Conservation (phyloP, 2,329 filamentous ascomycete genomes). For the Pseudocercospora musae region DNA sequence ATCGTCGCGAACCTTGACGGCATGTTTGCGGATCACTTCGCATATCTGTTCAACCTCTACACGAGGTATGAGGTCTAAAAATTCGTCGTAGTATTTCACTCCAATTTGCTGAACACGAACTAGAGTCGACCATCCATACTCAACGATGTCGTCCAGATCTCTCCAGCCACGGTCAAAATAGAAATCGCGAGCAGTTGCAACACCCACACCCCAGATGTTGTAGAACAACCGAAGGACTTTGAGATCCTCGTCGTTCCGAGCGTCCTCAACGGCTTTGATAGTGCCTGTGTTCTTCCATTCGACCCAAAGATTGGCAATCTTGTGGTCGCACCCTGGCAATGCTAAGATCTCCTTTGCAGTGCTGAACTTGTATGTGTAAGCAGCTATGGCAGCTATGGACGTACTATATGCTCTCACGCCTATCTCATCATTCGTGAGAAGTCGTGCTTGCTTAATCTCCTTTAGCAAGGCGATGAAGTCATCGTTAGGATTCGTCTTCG, state of each 20-base stretch:
- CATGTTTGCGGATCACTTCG: constrained; percentile 61
- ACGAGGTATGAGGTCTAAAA: constrained; percentile 67
- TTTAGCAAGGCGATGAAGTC: constrained; percentile 71
- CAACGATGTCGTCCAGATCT: constrained; percentile 80
- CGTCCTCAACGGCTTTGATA: constrained; percentile 62
- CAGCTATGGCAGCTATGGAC: constrained; percentile 75
- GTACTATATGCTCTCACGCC: constrained; percentile 84
- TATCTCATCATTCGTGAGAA: constrained; percentile 70
- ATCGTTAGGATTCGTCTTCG: constrained; percentile 66
- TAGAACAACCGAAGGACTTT: constrained; percentile 68
- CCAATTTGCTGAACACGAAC: constrained; percentile 87
- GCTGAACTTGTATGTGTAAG: constrained; percentile 65
- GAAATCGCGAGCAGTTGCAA: constrained; percentile 75
- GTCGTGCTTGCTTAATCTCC: constrained; percentile 68
- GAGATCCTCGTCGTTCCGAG: constrained; percentile 63
- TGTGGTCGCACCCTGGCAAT: constrained; percentile 77
- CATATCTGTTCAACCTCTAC: constrained; percentile 70
- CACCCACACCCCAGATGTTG: constrained; percentile 88
- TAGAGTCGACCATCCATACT: constrained; percentile 72
- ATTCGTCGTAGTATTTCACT: constrained; percentile 88
- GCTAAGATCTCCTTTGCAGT: constrained; percentile 42
- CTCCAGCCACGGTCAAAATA: constrained; percentile 73
- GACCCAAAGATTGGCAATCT: constrained; percentile 72
- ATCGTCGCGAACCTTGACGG: constrained; percentile 57
- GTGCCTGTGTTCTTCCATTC: constrained; percentile 63